Percentiles rank a stretch among this genome's conserved stretches.
Conservation (phyloP, 2,329 filamentous ascomycete genomes). For the Rhexocercosporidium sp. region DNA sequence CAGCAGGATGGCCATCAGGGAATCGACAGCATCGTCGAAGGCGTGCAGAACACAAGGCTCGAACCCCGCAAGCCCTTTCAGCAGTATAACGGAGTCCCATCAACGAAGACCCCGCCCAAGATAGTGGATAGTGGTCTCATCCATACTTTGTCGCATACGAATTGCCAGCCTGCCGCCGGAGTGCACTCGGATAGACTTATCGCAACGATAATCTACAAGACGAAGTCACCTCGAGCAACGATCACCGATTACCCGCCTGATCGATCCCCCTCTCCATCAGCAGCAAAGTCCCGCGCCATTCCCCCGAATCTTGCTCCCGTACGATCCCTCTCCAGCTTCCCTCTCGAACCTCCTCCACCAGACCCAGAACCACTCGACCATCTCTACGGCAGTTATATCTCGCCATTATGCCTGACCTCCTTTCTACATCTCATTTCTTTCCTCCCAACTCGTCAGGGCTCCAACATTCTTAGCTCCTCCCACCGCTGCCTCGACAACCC, state of each 20-base stretch:
- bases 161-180: constrained; percentile 61
- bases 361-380: constrained; percentile 66
- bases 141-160: constrained; percentile 66
- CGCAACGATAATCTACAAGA: constrained; percentile 69
- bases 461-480: constrained; percentile 60
- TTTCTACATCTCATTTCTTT: constrained; percentile 70
- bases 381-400: constrained; percentile 69
- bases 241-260: constrained; percentile 45
- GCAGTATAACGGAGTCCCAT: constrained; percentile 65
- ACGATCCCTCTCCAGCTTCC: constrained; percentile 61
- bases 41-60: constrained; percentile 49
- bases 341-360: constrained; percentile 59
- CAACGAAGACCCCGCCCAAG: constrained; percentile 61
- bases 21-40: constrained; percentile 69
- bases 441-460: constrained; percentile 59
- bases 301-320: constrained; percentile 59
- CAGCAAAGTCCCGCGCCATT: constrained; percentile 29
- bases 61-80: constrained; percentile 49
- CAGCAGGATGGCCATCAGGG: constrained; percentile 58
- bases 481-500: constrained; percentile 69
- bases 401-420: constrained; percentile 67
- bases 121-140: constrained; percentile 67
- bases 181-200: constrained; percentile 57
- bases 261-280: constrained; percentile 43
- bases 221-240: constrained; percentile 42